A percentile compares a stretch with the other conserved stretches of the same genome.
Conservation (phyloP, 192 early-diverging fungal species). For the Entrophospora sp. region DNA sequence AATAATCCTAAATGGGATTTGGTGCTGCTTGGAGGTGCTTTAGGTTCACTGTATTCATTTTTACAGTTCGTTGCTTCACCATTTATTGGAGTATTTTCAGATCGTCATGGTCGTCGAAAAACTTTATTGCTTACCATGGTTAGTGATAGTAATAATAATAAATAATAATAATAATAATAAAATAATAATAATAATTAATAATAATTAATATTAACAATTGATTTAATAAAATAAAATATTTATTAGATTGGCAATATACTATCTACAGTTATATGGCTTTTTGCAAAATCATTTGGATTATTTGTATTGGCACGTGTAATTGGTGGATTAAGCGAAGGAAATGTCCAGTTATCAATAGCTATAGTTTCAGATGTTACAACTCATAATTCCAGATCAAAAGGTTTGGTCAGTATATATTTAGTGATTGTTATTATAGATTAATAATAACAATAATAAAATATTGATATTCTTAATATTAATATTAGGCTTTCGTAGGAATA, state of each 20-base stretch:
- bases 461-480: not conserved
- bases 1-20: constrained; percentile 50
- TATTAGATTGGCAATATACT: constrained; percentile 74
- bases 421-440: not conserved
- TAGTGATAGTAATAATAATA: not conserved
- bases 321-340: constrained; percentile 93
- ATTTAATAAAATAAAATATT: not conserved
- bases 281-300: constrained; percentile 67
- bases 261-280: constrained; percentile 88
- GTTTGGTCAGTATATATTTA: constrained; percentile 50
- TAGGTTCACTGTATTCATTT: constrained; percentile 91
- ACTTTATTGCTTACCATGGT: constrained; percentile 85
- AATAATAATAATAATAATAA: too few species aligned
- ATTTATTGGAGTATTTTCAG: constrained; percentile 70
- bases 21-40: constrained; percentile 81
- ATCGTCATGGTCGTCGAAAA: constrained; percentile 69
- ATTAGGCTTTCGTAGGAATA: constrained; percentile 86
- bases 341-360: constrained; percentile 93
- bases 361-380: constrained; percentile 93
- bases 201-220: not conserved
- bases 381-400: constrained; percentile 59
- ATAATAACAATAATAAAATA: not conserved
- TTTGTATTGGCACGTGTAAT: constrained; percentile 83
- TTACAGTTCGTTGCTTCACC: constrained; percentile 86
- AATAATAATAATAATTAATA: not conserved